phyloP scores from a whole-genome alignment of 2,329 filamentous ascomycete species.

The Pyrenophora teres region DNA sequence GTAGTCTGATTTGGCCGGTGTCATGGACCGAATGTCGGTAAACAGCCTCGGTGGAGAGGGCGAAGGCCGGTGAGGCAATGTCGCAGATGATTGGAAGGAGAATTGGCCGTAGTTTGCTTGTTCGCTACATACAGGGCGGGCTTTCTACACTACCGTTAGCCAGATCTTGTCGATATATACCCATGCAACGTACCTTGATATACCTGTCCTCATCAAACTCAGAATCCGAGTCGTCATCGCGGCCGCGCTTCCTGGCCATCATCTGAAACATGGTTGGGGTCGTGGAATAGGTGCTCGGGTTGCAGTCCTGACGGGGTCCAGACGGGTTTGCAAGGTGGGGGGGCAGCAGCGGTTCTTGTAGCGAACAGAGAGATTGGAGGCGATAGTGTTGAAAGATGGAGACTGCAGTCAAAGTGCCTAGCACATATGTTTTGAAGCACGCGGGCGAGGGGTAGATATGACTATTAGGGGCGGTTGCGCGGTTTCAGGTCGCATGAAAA shows the following conservation, averaged over 20 bases:
- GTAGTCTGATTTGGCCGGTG: conserved; percentile 37
- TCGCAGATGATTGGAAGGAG: conserved; percentile 23
- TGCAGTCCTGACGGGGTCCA: conserved; percentile 28
- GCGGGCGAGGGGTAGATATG: conserved; percentile 25
- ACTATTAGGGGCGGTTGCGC: conserved; percentile 40
- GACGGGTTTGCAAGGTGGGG: conserved; percentile 14
- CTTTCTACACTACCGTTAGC: conserved; percentile 33
- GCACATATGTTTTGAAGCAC: conserved; percentile 40
- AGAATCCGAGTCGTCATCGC: conserved; percentile 42
- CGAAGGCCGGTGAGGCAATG: conserved; percentile 30
- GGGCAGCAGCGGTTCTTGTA: conserved; percentile 14
- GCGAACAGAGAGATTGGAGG: conserved; percentile 18
- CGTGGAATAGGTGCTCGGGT: conserved; percentile 3
- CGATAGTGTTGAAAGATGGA: conserved; percentile 17
- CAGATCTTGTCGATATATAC: conserved; percentile 3
- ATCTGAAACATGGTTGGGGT: conserved; percentile 33
- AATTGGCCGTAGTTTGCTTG: conserved; percentile 25
- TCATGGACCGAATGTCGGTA: conserved; percentile 37
- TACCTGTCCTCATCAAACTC: conserved; percentile 40
- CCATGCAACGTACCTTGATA: conserved; percentile 31
- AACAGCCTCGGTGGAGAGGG: conserved; percentile 35
- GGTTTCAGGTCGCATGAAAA: conserved; percentile 43
- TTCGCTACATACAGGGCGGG: conserved; percentile 29
- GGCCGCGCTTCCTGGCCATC: conserved; percentile 37
- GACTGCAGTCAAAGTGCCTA: conserved; percentile 20